These are phyloP conservation scores for Aureobasidium subglaciale DNA, from an alignment of 2,329 filamentous ascomycete genomes.

Conservation along the genomic window DNA sequence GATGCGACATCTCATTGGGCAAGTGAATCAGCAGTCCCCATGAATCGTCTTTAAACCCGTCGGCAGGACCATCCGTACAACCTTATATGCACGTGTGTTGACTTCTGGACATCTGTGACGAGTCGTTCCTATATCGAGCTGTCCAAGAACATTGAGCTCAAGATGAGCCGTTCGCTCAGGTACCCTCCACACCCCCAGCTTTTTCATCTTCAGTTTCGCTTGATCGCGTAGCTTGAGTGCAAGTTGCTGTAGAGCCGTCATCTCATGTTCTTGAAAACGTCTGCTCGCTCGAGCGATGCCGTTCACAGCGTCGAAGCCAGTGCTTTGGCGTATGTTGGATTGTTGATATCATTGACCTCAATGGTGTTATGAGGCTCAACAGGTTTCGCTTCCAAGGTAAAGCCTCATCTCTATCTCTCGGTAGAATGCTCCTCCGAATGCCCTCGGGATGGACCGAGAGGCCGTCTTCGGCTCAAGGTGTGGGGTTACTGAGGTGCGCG, in stretches of 20 bases:
- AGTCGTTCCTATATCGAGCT: neutral
- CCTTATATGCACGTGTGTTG: slow-evolving; percentile 5
- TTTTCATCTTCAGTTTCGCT: neutral
- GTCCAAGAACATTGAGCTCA: neutral
- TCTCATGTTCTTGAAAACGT: no score
- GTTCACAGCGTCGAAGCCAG: neutral
- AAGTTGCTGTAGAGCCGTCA: neutral
- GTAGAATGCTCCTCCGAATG: neutral
- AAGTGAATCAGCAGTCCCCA: neutral
- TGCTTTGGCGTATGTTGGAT: neutral
- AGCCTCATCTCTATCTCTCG: neutral
- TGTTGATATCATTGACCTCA: neutral
- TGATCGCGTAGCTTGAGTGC: neutral
- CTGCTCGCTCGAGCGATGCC: no score
- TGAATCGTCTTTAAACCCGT: neutral
- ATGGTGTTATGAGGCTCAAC: no score
- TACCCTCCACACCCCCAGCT: neutral
- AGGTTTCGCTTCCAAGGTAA: neutral
- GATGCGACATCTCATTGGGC: slow-evolving; percentile 1
- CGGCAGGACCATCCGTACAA: slow-evolving; percentile 6
- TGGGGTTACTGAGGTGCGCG: neutral
- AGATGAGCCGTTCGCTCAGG: neutral
- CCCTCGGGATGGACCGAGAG: neutral
- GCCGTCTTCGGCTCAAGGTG: slow-evolving; percentile 6
- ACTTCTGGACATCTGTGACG: neutral